A percentile compares a stretch with the other conserved stretches of the same genome.
Evolutionary conservation across 257 asterid genomes (phyloP).

Genomic region (Salvia splendens): DNA sequence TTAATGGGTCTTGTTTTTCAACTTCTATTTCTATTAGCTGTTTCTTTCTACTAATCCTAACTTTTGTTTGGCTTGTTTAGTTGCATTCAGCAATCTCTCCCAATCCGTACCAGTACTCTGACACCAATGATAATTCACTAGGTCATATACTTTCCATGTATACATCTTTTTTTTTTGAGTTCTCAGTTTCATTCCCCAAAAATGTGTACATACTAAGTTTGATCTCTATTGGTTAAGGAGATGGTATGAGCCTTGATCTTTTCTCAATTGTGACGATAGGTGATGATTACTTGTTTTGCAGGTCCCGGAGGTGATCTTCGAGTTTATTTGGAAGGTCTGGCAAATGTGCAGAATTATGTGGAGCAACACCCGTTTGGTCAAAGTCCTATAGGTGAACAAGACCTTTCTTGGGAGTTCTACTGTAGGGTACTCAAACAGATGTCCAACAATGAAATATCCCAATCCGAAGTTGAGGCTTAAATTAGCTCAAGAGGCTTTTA

Average conservation of each 20-base stretch:
- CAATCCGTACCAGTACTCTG: slow-evolving; percentile 39
- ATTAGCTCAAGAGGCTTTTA: no score
- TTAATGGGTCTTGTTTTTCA: not conserved
- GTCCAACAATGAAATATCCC: not conserved
- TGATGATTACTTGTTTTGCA: slow-evolving; percentile 24
- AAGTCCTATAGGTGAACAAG: slow-evolving; percentile 49
- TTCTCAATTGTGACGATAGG: slow-evolving; percentile 21
- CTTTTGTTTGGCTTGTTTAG: slow-evolving; percentile 42
- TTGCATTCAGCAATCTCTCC: slow-evolving; percentile 79
- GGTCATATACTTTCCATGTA: slow-evolving; percentile 45
- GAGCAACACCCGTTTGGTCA: slow-evolving; percentile 86
- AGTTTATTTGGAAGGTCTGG: slow-evolving; percentile 65
- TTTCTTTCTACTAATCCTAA: slow-evolving; percentile 5
- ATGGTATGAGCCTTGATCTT: not conserved
- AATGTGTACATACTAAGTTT: not conserved
- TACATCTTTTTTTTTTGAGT: not conserved
- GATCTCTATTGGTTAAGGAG: slow-evolving; percentile 3
- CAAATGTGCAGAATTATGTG: slow-evolving; percentile 56
- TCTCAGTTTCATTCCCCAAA: slow-evolving; percentile 20
- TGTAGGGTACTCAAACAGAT: slow-evolving; percentile 41
- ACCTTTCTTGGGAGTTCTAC: slow-evolving; percentile 62
- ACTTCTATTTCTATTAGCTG: not conserved
- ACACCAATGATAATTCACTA: slow-evolving; percentile 56
- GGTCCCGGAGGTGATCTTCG: slow-evolving; percentile 83
- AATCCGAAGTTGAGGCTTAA: no score